Evolutionary conservation across 2,329 filamentous ascomycete species (phyloP), one percentile per base, ranked within the genome.

Genomic region (Diaporthe longicolla): DNA sequence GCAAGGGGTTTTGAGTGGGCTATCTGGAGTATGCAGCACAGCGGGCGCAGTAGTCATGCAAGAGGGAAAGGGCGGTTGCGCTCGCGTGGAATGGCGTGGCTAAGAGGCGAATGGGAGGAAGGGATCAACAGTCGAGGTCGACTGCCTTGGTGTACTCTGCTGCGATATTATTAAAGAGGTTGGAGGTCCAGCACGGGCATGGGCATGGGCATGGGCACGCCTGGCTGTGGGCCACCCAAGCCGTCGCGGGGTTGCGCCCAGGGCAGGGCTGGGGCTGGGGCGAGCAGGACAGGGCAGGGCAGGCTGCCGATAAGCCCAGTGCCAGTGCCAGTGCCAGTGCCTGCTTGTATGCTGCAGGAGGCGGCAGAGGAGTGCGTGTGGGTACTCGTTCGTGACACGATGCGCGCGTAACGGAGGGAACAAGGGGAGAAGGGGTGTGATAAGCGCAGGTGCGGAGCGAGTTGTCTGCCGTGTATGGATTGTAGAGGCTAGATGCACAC

Each of bases 11-110:
- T 50, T 35, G n/a, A 69, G 45, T 29, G n/a, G 63, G 45, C 63
- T 70, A 48, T 45, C 7, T 19, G 69, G 35, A 40, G 71, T 72
- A 78, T 77, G 74, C 76, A 76, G 76, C 37, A 77, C 77, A 68
- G 70, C 63, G 24, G 37, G 29, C 13, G 57, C 37, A 15, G 71
- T 70, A 73, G 66, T 75, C 74, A 73, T 75, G 68, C 70, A 71
- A 71, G 48, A 50, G 45, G 15, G n/a, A 32, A 26, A 63, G 45
- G 57, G 24, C 45, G 54, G 48, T 40, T 68, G 57, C 26, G 24
- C 7, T 59, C 21, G 70, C 37, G 32, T 59, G 43, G 54, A 45
- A 54, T 13, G 57, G 13, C 37, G 69, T 35, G 29, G 55, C 45
- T 71, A 45, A 63, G 45, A 63, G 45, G 57, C 57, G 57, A 61